These are phyloP conservation scores for Lachnellula hyalina DNA, from an alignment of 2,329 filamentous ascomycete species.

Conservation along the genomic window DNA sequence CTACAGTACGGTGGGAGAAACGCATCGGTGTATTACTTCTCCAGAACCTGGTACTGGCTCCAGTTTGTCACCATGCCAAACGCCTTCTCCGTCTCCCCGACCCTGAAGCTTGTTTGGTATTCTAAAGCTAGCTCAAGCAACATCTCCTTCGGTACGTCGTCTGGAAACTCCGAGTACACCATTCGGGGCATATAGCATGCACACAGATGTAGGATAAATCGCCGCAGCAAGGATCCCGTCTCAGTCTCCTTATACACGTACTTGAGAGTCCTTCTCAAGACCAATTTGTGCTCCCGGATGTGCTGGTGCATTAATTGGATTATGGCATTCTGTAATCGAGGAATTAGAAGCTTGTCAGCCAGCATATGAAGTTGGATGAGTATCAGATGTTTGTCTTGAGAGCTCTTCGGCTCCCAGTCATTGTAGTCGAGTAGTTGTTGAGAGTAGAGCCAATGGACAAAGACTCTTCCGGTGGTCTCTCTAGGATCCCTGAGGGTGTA, in stretches of 20 bases:
- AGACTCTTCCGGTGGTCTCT: neutral
- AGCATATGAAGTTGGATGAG: constrained; percentile 37
- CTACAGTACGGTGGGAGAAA: too few species aligned
- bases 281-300: neutral
- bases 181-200: neutral
- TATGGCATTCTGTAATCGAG: constrained; percentile 5
- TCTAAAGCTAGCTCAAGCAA: neutral
- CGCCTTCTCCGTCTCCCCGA: neutral
- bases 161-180: neutral
- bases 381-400: constrained; percentile 37
- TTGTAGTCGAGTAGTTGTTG: neutral
- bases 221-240: neutral
- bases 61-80: neutral
- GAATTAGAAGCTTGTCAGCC: constrained; percentile 7
- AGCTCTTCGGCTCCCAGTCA: neutral
- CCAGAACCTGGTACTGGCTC: neutral
- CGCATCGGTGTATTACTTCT: too few species aligned
- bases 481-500: neutral
- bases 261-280: neutral
- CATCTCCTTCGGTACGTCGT: neutral
- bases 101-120: neutral
- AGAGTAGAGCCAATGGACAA: neutral
- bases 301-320: neutral
- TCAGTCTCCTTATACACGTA: neutral
- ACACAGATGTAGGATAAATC: neutral